Conservation (phyloP, 2,329 filamentous ascomycete species). For the Fusarium concolor region DNA sequence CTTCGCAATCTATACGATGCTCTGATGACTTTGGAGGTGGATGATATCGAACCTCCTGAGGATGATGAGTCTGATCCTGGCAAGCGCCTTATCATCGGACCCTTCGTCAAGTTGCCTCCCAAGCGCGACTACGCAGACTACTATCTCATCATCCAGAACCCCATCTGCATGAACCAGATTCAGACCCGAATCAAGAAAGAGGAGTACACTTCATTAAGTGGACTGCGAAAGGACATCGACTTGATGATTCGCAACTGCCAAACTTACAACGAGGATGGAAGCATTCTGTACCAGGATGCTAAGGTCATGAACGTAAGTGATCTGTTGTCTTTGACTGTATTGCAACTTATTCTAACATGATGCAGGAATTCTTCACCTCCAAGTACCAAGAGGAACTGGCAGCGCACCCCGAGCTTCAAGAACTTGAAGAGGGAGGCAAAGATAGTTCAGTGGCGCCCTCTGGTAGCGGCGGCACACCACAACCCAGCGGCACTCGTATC, state of each 20-base stretch:
- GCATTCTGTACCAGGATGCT: slow-evolving; percentile 90
- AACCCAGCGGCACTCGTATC: slow-evolving; percentile 73
- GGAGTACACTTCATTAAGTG: slow-evolving; percentile 84
- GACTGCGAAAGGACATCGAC: slow-evolving; percentile 84
- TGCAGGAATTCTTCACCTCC: slow-evolving; percentile 67
- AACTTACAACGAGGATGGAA: slow-evolving; percentile 96
- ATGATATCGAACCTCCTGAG: slow-evolving; percentile 70
- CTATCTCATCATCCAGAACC: slow-evolving; percentile 90
- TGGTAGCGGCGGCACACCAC: slow-evolving; percentile 72
- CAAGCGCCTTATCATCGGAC: slow-evolving; percentile 88
- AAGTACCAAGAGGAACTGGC: slow-evolving; percentile 65
- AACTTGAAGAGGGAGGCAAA: slow-evolving; percentile 63
- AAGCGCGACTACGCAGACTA: slow-evolving; percentile 94
- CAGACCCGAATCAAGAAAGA: slow-evolving; percentile 95
- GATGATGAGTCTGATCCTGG: slow-evolving; percentile 68
- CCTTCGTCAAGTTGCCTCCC: slow-evolving; percentile 90
- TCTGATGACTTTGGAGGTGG: slow-evolving; percentile 86
- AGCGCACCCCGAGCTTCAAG: slow-evolving; percentile 66
- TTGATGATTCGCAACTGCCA: slow-evolving; percentile 90
- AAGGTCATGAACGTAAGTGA: slow-evolving; percentile 84
- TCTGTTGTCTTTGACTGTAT: background rate
- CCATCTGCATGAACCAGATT: slow-evolving; percentile 97
- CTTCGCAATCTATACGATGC: slow-evolving; percentile 81
- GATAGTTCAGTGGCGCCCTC: slow-evolving; percentile 60
- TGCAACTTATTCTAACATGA: slow-evolving; percentile 49